Conservation (phyloP, 345 rosid genomes). For the Hibiscus tridactylites region DNA sequence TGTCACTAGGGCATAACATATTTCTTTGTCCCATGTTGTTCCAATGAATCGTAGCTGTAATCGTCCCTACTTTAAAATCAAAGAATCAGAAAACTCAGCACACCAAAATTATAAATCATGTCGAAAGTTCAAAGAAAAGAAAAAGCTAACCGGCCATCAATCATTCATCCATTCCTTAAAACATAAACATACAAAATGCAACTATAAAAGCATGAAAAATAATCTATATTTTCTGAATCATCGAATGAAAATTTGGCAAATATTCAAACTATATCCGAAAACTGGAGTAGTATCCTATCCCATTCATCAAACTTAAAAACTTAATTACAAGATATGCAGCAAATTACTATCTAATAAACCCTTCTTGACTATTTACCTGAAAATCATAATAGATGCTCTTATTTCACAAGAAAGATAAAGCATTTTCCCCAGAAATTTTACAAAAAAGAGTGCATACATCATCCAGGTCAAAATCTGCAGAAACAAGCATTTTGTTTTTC, state of each 20-base stretch:
- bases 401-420: background rate
- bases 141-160: background rate
- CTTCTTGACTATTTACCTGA: background rate
- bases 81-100: background rate
- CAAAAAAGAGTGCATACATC: no score
- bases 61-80: background rate
- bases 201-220: background rate
- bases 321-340: background rate
- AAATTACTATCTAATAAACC: background rate
- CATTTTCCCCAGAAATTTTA: background rate
- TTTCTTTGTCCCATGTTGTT: slow-evolving; percentile 51
- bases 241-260: no score
- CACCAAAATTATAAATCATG: background rate
- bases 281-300: background rate
- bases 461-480: background rate
- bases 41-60: slow-evolving; percentile 1
- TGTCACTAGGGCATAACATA: slow-evolving; percentile 32
- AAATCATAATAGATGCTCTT: background rate
- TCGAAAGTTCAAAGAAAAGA: no score
- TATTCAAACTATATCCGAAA: background rate
- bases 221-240: background rate
- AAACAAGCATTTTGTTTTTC: no score
- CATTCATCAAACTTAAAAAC: background rate
- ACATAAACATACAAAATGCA: background rate
- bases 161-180: background rate